Evolutionary conservation across 163 green algal species (phyloP), one percentile per base, ranked within the genome.

Genomic region (Scenedesmus sp.): DNA sequence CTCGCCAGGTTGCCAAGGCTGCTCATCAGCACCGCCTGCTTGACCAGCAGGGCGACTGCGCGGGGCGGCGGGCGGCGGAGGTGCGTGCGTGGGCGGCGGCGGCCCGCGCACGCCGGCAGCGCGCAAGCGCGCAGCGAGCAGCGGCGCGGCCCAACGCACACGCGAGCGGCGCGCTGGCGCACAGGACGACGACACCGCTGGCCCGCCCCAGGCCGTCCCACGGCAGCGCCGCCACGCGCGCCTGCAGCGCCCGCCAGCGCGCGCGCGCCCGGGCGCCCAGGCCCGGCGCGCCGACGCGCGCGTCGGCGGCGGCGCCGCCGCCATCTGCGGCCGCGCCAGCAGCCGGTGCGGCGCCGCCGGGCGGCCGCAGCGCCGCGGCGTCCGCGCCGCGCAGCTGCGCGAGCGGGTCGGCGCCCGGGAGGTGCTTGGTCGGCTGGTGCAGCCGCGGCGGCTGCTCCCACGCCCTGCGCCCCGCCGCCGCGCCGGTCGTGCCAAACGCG

Each of bases 371-470:
- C n/a, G n/a, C n/a, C n/a, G n/a, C n/a, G n/a, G n/a, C n/a, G n/a
- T n/a, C n/a, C n/a, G n/a, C n/a, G n/a, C n/a, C n/a, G n/a, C n/a
- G n/a, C n/a, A n/a, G n/a, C n/a, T n/a, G n/a, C n/a, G n/a, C n/a
- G n/a, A n/a, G n/a, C n/a, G n/a, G n/a, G n/a, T 76, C 67, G 26
- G 67, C 51, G 20, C 67, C 67, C 18, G 54, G 29, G 2, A 76
- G 33, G 22, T 64, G 47, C n/a, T 57, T 51, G 14, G 22, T 20
- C n/a, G 67, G 67, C 51, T 76, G 67, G 26, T 76, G 67, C 34
- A 76, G 51, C 33, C 24, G 50, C 4, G n/a, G n/a, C n/a, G 51
- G 67, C 20, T 54, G 7, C 7, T 47, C 7, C 39, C 39, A 47
- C n/a, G 39, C 39, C 39, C 7, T 47, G 39, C 39, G 7, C 7